Conservation (phyloP, 805 yeast species). For the Wickerhamomyces pijperi region DNA sequence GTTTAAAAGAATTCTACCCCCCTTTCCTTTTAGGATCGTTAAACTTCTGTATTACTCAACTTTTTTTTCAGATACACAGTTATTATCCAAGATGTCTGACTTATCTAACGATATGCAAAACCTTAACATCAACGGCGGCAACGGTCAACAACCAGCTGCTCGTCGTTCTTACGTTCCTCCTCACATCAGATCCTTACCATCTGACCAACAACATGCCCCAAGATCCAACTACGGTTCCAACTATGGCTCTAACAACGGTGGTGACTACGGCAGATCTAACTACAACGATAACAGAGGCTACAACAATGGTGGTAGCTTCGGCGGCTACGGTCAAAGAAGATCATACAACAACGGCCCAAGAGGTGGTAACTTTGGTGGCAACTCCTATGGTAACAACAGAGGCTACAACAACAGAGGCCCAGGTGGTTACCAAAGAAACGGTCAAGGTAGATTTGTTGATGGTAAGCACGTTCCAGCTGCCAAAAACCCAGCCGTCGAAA, state of each 20-base stretch:
- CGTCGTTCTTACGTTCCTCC: conserved; percentile 44
- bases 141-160: conserved; percentile 12
- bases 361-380: conserved; percentile 20
- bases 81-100: conserved; percentile 32
- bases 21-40: not conserved
- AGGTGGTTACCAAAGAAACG: conserved; percentile 27
- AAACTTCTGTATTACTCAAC: not conserved
- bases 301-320: conserved; percentile 9
- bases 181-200: conserved; percentile 29
- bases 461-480: conserved; percentile 84
- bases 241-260: conserved; percentile 7
- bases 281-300: conserved; percentile 8
- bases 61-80: not conserved
- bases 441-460: conserved; percentile 75
- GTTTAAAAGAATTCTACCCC: not conserved
- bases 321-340: conserved; percentile 20
- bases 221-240: conserved; percentile 1
- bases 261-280: conserved; percentile 2
- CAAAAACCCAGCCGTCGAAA: conserved; percentile 57
- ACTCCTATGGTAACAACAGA: conserved; percentile 23
- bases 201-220: conserved; percentile 8
- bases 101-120: conserved; percentile 45
- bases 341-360: conserved; percentile 1
- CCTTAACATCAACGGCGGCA: conserved; percentile 35
- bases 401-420: conserved; percentile 23